phyloP scores from a whole-genome alignment of 768 basidiomycete species.

The Suillus fuscotomentosus region DNA sequence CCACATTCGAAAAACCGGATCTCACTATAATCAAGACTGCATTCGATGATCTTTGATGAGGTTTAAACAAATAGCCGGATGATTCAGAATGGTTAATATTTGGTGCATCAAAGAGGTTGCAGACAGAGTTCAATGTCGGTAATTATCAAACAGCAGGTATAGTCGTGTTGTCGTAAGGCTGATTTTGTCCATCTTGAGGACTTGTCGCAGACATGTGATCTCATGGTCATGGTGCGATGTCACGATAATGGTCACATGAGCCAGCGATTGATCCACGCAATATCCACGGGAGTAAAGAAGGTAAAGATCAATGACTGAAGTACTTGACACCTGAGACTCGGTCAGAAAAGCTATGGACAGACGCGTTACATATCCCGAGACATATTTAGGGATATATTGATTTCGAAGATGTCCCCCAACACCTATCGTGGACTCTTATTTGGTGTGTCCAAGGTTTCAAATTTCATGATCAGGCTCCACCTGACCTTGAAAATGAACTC shows the following conservation, averaged over 20 bases:
- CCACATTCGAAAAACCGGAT: conserved; percentile 40
- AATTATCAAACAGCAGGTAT: neutral
- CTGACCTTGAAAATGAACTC: neutral
- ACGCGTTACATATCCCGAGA: too few species aligned
- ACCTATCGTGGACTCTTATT: too few species aligned
- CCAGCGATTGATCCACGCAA: neutral
- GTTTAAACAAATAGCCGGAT: conserved; percentile 65
- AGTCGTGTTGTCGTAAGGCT: neutral
- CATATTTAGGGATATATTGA: too few species aligned
- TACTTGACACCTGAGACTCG: neutral
- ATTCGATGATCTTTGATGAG: conserved; percentile 62
- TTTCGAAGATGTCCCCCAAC: too few species aligned
- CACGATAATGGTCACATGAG: conserved; percentile 71
- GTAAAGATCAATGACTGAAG: neutral
- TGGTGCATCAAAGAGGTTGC: conserved; percentile 70
- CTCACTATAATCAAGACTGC: conserved; percentile 33
- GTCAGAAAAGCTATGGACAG: too few species aligned
- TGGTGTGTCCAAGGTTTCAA: too few species aligned
- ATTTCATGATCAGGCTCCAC: neutral
- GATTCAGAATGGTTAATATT: conserved; percentile 68
- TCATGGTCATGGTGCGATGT: conserved; percentile 41
- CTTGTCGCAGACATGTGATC: conserved; percentile 4
- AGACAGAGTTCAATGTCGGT: conserved; percentile 70
- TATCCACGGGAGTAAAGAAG: neutral
- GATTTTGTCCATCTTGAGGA: conserved; percentile 34